Evolutionary conservation across 495 filamentous ascomycete genomes (phyloP), one percentile per base, ranked within the genome.

Genomic region (Xylaria bambusicola): DNA sequence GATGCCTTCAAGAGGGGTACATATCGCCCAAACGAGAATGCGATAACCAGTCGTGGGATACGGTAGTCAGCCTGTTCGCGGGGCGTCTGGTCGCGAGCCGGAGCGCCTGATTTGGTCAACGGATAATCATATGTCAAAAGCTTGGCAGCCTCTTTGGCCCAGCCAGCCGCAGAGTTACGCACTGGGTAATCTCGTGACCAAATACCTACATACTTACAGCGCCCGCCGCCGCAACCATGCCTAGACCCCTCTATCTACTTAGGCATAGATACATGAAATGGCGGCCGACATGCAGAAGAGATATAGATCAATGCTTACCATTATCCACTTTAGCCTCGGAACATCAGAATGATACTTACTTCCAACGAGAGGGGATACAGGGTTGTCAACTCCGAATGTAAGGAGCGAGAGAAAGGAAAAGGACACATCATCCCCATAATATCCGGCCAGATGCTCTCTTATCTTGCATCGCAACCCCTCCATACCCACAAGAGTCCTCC

Each of bases 371-470:
- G n/a, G 35, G 8, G 20, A 18, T 46, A 38, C 12, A n/a, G 29
- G 5, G 9, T 7, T 3, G 6, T 27, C 12, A 40, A 36, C 8
- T 21, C 18, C 23, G 38, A 17, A n/a, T 15, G 10, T 1, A 13
- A 52, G 26, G 18, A 20, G 44, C 35, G 17, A n/a, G 40, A 45
- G 51, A 7, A 48, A 44, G 3, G 13, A 17, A 27, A 18, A 24
- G 5, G 41, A 38, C 17, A 20, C 59, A 54, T 63, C 41, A 62
- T 52, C 35, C 51, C 58, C 78, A 65, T 75, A 71, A 80, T 82
- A 0, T 80, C 82, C 12, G 79, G 81, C 82, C 82, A 85, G 2
- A 81, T 73, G 1, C 69, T 67, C 27, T 82, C 27, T 82, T 75
- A 3, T 74, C 69, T 40, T 77, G 65, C 5, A 73, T 75, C 46